These are phyloP conservation scores for Boletales sp. DNA, from an alignment of 768 basidiomycete genomes.

Conservation along the genomic window DNA sequence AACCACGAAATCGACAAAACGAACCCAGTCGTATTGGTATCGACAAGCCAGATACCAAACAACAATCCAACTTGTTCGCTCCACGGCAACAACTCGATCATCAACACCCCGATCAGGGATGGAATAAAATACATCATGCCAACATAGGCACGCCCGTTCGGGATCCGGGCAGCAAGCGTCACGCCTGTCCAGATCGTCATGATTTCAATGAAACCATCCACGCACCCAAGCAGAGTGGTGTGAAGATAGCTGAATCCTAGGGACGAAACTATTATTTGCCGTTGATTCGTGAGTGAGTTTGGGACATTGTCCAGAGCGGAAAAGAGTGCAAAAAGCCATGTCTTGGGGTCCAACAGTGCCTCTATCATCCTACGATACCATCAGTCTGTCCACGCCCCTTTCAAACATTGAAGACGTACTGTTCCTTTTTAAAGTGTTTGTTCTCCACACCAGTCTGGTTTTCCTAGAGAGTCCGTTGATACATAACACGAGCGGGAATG, in stretches of 20 bases:
- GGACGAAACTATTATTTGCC: constrained; percentile 58
- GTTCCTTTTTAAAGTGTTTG: constrained; percentile 76
- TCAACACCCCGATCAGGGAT: constrained; percentile 56
- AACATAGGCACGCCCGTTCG: constrained; percentile 60
- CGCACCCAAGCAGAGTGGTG: constrained; percentile 67
- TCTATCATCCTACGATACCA: constrained; percentile 54
- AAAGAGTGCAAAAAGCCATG: constrained; percentile 74
- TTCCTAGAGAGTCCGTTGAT: constrained; percentile 32
- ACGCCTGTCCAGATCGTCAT: constrained; percentile 68
- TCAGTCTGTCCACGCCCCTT: too few relatives aligned
- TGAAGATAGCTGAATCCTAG: constrained; percentile 64
- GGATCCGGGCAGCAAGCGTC: constrained; percentile 49
- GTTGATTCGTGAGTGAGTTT: constrained; percentile 65
- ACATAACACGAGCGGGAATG: neutral
- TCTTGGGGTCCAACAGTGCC: constrained; percentile 65
- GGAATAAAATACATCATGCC: constrained; percentile 61
- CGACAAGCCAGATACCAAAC: constrained; percentile 38
- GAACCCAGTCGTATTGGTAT: constrained; percentile 57
- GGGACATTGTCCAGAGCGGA: constrained; percentile 58
- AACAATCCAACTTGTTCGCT: constrained; percentile 61
- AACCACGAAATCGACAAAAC: constrained; percentile 63
- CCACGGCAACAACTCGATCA: constrained; percentile 67
- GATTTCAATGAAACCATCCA: constrained; percentile 64
- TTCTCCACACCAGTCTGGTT: constrained; percentile 84
- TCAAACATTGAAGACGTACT: constrained; percentile 42